Percentiles rank a stretch among this genome's conserved stretches.
Evolutionary conservation across 306 rosid genomes (phyloP).

Genomic region (Notholithocarpus densiflorus): DNA sequence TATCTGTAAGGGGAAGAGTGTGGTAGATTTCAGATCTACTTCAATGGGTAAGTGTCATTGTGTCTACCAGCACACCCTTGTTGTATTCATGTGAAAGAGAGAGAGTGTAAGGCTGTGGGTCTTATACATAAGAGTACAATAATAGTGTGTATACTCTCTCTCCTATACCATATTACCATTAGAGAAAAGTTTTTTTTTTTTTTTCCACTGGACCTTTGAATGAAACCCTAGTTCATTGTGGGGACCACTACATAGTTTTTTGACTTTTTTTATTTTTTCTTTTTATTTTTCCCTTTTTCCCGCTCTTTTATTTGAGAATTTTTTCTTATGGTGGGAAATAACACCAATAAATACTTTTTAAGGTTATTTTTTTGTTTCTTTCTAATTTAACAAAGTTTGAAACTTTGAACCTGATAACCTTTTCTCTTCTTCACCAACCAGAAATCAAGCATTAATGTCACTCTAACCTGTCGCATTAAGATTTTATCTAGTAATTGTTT

Average conservation of each 20-base stretch:
- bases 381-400: neutral
- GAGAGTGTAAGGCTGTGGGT: too few species aligned
- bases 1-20: conserved; percentile 40
- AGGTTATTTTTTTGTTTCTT: neutral
- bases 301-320: neutral
- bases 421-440: too few species aligned
- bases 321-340: too few species aligned
- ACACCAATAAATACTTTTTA: neutral
- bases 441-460: too few species aligned
- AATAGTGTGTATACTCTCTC: neutral
- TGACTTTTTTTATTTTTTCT: neutral
- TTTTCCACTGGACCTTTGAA: neutral
- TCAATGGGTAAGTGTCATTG: conserved; percentile 22
- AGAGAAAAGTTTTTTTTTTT: neutral
- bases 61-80: neutral
- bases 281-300: neutral
- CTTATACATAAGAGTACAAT: neutral
- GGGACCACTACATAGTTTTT: neutral
- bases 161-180: neutral
- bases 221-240: neutral
- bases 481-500: too few species aligned
- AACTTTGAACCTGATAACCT: too few species aligned
- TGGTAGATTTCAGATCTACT: conserved; percentile 60
- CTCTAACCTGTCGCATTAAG: too few species aligned
- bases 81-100: neutral